Evolutionary conservation across 495 filamentous ascomycete species (phyloP).

Genomic region (Podospora comata): DNA sequence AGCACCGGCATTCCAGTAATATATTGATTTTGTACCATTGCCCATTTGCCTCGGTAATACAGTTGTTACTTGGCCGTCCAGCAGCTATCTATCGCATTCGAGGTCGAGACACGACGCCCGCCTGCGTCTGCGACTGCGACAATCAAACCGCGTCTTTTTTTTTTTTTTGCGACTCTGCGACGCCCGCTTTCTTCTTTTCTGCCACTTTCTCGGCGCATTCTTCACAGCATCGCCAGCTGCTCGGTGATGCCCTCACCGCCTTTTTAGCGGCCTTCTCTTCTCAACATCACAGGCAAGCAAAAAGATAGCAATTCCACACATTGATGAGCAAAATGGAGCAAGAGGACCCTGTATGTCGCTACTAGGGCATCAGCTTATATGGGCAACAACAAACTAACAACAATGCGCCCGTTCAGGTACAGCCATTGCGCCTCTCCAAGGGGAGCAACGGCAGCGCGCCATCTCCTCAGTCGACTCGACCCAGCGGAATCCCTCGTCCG

Average conservation of each 20-base stretch:
- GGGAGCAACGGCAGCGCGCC: constrained; percentile 39
- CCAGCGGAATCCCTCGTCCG: constrained; percentile 48
- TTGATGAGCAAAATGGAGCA: constrained; percentile 17
- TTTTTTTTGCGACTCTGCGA: background rate
- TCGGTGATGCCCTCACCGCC: background rate
- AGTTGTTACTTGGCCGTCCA: background rate
- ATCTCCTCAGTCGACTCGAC: constrained; percentile 41
- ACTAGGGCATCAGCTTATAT: no score
- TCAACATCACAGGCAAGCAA: background rate
- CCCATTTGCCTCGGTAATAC: background rate
- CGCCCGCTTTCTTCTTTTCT: background rate
- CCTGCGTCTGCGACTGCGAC: background rate
- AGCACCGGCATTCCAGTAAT: background rate
- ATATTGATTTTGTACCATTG: constrained; percentile 2
- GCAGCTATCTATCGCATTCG: background rate
- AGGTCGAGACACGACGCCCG: background rate
- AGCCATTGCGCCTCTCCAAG: constrained; percentile 59
- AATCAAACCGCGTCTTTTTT: background rate
- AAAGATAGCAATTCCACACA: background rate
- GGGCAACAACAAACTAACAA: background rate
- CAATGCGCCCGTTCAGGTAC: constrained; percentile 37
- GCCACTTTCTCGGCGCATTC: background rate
- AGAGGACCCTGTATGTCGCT: constrained; percentile 40
- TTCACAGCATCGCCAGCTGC: background rate
- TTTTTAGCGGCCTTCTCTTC: background rate